Evolutionary conservation across 2,329 filamentous ascomycete genomes (phyloP), one percentile per base, ranked within the genome.

Genomic region (Ophiostoma quercus): DNA sequence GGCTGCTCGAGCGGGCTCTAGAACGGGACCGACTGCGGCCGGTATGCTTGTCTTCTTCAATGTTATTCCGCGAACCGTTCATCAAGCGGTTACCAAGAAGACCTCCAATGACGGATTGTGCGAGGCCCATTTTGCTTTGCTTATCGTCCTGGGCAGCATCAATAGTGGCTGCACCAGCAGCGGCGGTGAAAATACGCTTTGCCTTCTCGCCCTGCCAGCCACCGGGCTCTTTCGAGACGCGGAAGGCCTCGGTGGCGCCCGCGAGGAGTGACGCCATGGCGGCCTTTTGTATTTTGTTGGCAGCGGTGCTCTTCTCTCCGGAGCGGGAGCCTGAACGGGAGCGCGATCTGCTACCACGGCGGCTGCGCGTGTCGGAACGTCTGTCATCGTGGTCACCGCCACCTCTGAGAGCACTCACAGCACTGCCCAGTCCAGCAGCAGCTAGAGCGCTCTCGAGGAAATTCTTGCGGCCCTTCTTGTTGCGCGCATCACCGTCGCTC

Each of bases 171-270:
- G 94, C 93, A 79, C 92, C 90, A 34, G 87, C 85, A 34, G 94
- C 94, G 66, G 93, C 94, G 29, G 94, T 97, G 67, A 96, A 85
- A 71, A 98, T 87, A 68, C 94, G 92, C 82, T 93, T 95, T 74
- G 93, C 92, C 81, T 97, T 97, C 73, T 92, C 90, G 51, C 94
- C 94, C 73, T 89, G 90, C 93, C 94, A 97, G 62, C 90, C 87
- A 69, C 94, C 94, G 2, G 92, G 91, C 73, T 95, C 91, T 76
- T 94, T 96, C 77, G 94, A 89, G 70, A 93, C 89, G 72, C 92
- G 90, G 84, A 96, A 96, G 60, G 94, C 94, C 79, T 97, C 94
- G 69, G 93, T 91, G 57, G 94, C 94, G 75, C 93, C 94, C 39
- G 94, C 94, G 66, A 96, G 86, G 54, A 97, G 84, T 25, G 94